A percentile compares a stretch with the other conserved stretches of the same genome.
Conservation (phyloP, 2,329 filamentous ascomycete genomes). For the Hypoxylon sp. region DNA sequence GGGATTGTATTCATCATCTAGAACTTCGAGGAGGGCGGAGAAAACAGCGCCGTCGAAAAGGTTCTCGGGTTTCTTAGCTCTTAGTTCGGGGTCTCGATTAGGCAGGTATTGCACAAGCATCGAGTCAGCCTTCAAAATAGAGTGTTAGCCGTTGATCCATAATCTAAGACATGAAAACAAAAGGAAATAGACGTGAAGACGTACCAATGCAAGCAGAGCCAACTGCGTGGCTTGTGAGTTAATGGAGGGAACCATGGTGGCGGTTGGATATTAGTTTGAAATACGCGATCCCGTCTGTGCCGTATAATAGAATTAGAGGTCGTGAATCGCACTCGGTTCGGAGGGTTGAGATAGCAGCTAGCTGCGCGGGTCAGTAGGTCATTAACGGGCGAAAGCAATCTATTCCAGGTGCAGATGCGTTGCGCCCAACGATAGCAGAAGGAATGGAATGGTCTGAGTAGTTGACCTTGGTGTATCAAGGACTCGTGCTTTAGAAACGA, state of each 20-base stretch:
- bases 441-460: constrained; percentile 14
- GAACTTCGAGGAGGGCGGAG: constrained; percentile 69
- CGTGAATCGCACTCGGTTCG: constrained; percentile 21
- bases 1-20: constrained; percentile 70
- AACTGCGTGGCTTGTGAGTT: constrained; percentile 43
- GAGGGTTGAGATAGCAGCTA: constrained; percentile 26
- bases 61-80: constrained; percentile 65
- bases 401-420: neutral
- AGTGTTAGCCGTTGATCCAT: constrained; percentile 17
- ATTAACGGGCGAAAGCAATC: constrained; percentile 16
- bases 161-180: constrained; percentile 39
- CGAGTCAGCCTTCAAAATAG: constrained; percentile 47
- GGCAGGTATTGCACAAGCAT: constrained; percentile 49
- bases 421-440: constrained; percentile 7
- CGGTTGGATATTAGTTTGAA: constrained; percentile 28
- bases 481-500: constrained; percentile 13
- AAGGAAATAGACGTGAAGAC: constrained; percentile 33
- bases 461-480: constrained; percentile 20
- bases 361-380: constrained; percentile 22
- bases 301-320: constrained; percentile 36
- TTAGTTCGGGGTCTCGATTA: constrained; percentile 57
- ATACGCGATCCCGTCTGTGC: constrained; percentile 12
- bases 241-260: constrained; percentile 50
- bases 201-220: constrained; percentile 52
- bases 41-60: constrained; percentile 69